A percentile compares a stretch with the other conserved stretches of the same genome.
These are phyloP conservation scores for Mrakia blollopis DNA, from an alignment of 768 basidiomycete genomes.

Conservation along the genomic window DNA sequence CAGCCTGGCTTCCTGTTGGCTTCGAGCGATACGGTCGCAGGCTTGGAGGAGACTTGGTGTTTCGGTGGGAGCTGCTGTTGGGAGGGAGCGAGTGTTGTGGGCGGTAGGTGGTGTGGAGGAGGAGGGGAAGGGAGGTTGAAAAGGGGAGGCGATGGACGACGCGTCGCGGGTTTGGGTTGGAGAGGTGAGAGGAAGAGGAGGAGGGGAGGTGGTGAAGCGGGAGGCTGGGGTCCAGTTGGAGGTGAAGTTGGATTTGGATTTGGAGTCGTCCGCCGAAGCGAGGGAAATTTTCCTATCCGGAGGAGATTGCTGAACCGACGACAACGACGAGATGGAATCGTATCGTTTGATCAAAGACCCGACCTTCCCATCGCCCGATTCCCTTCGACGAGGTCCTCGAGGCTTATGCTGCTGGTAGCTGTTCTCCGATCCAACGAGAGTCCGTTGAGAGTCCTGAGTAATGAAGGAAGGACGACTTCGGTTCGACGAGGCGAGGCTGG, in stretches of 20 bases:
- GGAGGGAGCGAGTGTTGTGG: not conserved
- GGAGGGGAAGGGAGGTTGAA: not conserved
- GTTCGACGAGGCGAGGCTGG: not conserved
- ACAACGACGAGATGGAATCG: not conserved
- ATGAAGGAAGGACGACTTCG: not conserved
- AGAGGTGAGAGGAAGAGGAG: not conserved
- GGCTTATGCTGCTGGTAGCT: too few relatives aligned
- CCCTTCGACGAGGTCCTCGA: not conserved
- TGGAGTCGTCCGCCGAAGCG: not conserved
- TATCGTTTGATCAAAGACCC: not conserved
- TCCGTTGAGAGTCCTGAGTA: not conserved
- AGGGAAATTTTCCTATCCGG: not conserved
- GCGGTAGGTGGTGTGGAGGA: too few relatives aligned
- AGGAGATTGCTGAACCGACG: not conserved
- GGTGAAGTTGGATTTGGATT: not conserved
- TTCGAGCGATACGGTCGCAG: not conserved
- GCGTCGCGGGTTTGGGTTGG: not conserved
- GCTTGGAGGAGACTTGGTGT: not conserved
- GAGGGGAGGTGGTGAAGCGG: not conserved
- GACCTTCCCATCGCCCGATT: not conserved
- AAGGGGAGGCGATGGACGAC: not conserved
- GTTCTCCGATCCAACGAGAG: not conserved
- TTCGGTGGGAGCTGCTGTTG: not conserved
- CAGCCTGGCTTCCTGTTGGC: not conserved
- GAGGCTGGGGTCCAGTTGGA: slow-evolving; percentile 7